Conservation (phyloP, 2,329 filamentous ascomycete genomes). For the Emergomyces pasteurianus region DNA sequence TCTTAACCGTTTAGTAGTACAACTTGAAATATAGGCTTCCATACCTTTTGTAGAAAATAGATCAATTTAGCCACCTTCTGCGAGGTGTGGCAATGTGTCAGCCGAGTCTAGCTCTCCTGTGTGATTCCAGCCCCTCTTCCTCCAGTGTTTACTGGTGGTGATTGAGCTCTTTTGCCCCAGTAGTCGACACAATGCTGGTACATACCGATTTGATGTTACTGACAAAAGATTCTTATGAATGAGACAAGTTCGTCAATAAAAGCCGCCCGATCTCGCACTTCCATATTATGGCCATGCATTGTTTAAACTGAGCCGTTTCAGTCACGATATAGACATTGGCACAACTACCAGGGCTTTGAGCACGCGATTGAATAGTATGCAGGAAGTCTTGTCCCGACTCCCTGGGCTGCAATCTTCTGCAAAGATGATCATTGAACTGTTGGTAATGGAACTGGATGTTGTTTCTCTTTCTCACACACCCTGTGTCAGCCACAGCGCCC, state of each 20-base stretch:
- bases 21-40: not conserved
- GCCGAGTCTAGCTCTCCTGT: too few relatives aligned
- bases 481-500: conserved; percentile 16
- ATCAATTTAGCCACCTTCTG: not conserved
- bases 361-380: not conserved
- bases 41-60: not conserved
- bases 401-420: conserved; percentile 16
- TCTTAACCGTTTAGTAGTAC: conserved; percentile 6
- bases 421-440: conserved; percentile 21
- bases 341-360: too few relatives aligned
- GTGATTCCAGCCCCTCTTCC: too few relatives aligned
- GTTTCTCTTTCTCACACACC: conserved; percentile 19
- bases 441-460: conserved; percentile 16
- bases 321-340: not conserved
- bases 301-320: not conserved
- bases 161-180: too few relatives aligned
- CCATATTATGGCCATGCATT: conserved; percentile 1
- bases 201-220: not conserved
- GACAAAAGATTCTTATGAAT: conserved; percentile 4
- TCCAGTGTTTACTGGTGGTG: too few relatives aligned
- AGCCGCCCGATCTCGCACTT: conserved; percentile 7
- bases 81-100: not conserved
- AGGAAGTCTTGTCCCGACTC: conserved; percentile 10
- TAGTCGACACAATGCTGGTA: too few relatives aligned
- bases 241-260: conserved; percentile 8